phyloP scores from a whole-genome alignment of 139 green algal genomes.

The Chlorella sp. region DNA sequence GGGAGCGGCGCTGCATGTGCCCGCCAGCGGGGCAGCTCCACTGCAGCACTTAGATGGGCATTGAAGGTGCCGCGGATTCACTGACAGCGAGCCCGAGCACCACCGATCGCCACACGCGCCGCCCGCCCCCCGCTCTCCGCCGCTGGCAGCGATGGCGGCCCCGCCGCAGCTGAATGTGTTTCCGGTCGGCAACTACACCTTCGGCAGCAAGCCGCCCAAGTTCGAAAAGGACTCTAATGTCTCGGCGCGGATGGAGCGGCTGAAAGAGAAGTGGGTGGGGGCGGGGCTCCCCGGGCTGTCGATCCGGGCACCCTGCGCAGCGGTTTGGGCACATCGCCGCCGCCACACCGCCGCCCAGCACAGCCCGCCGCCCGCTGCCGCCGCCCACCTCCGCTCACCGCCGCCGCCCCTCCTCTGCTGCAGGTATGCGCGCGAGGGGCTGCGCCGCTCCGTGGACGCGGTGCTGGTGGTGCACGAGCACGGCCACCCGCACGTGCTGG shows the following conservation, averaged over 20 bases:
- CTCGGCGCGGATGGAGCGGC: constrained; percentile 65
- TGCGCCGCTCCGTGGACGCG: constrained; percentile 86
- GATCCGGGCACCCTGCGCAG: not conserved
- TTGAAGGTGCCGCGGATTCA: too few relatives aligned
- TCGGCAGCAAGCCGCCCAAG: constrained; percentile 86
- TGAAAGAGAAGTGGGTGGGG: constrained; percentile 81
- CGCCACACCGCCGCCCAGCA: not conserved
- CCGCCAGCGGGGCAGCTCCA: too few relatives aligned
- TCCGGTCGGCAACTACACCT: constrained; percentile 89
- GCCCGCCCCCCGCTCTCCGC: too few relatives aligned
- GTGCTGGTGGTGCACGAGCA: constrained; percentile 93
- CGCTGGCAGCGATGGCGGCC: not conserved
- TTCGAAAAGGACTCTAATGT: constrained; percentile 82
- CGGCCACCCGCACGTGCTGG: constrained; percentile 93
- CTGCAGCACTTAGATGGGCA: too few relatives aligned
- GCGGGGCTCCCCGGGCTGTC: not conserved
- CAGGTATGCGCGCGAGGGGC: constrained; percentile 89
- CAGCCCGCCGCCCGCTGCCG: not conserved
- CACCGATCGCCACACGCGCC: too few relatives aligned
- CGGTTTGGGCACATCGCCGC: not conserved
- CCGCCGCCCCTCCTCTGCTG: not conserved
- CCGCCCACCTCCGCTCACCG: not conserved
- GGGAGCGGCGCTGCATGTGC: too few relatives aligned
- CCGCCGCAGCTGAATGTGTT: constrained; percentile 71
- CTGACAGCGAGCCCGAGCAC: not conserved